These are phyloP conservation scores for Penicillium simplicissimum DNA, from an alignment of 495 filamentous ascomycete genomes.

Conservation along the genomic window DNA sequence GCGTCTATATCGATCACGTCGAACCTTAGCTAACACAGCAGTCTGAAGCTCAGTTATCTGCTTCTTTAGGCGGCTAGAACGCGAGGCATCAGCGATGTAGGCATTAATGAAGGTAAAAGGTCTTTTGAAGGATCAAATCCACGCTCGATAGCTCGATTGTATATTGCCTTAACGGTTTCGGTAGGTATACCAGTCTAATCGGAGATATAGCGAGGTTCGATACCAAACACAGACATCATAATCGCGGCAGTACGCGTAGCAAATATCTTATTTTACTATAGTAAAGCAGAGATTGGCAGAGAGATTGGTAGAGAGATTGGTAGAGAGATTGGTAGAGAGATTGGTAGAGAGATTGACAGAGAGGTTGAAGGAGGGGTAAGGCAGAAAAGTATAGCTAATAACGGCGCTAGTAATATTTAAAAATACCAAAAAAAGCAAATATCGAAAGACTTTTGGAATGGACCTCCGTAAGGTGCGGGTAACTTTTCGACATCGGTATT, in stretches of 20 bases:
- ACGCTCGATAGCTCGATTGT: neutral
- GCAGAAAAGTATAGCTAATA: neutral
- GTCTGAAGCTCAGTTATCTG: neutral
- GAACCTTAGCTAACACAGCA: too few relatives aligned
- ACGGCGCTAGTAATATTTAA: neutral
- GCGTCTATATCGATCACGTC: too few relatives aligned
- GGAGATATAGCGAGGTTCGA: neutral
- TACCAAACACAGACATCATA: neutral
- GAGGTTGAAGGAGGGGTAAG: slow-evolving; percentile 1
- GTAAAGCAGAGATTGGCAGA: neutral
- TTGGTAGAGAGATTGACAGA: neutral
- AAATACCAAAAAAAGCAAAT: neutral
- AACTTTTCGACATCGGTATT: too few relatives aligned
- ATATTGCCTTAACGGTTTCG: neutral
- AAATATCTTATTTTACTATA: neutral
- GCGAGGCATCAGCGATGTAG: neutral
- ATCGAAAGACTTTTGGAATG: too few relatives aligned
- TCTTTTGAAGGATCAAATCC: neutral
- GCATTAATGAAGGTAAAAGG: neutral
- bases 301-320: neutral
- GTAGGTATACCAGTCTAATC: slow-evolving; percentile 1
- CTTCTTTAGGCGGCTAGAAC: neutral
- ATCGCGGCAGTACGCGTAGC: neutral
- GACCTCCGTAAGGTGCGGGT: too few relatives aligned
- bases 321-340: neutral